These are phyloP conservation scores for Papilionanthe hybrid DNA, from an alignment of 116 monocot species.

Conservation along the genomic window DNA sequence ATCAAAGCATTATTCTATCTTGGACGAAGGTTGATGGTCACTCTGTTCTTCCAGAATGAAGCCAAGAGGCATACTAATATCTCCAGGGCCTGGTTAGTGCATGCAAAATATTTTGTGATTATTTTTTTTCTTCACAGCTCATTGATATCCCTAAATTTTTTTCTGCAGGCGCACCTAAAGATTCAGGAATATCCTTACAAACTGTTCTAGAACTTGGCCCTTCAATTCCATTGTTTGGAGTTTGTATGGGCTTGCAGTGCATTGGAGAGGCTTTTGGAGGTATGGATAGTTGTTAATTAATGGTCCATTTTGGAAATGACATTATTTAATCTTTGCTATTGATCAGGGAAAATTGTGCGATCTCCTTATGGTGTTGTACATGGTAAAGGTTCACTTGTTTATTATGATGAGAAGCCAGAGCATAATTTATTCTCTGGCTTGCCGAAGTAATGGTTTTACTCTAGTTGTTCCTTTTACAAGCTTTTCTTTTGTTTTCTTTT, in stretches of 20 bases:
- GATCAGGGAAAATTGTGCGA: slow-evolving; percentile 84
- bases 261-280: slow-evolving; percentile 99
- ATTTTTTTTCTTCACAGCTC: not conserved
- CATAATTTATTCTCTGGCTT: slow-evolving; percentile 61
- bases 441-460: slow-evolving; percentile 52
- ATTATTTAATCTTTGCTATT: not conserved
- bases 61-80: slow-evolving; percentile 88
- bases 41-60: slow-evolving; percentile 38
- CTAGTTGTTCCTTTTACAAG: not conserved
- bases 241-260: slow-evolving; percentile 99
- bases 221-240: slow-evolving; percentile 85
- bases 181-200: slow-evolving; percentile 96
- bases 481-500: not conserved
- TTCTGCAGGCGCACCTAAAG: slow-evolving; percentile 72
- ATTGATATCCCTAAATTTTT: not conserved
- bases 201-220: slow-evolving; percentile 89
- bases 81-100: slow-evolving; percentile 85
- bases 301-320: not conserved
- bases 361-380: slow-evolving; percentile 95
- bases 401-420: slow-evolving; percentile 73
- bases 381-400: slow-evolving; percentile 77
- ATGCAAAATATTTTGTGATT: not conserved
- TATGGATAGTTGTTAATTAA: slow-evolving; percentile 16
- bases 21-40: slow-evolving; percentile 4
- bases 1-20: not conserved